Evolutionary conservation across 805 yeast species (phyloP), one percentile per base, ranked within the genome.

Genomic region (Trichomonascus vanleenenianus): DNA sequence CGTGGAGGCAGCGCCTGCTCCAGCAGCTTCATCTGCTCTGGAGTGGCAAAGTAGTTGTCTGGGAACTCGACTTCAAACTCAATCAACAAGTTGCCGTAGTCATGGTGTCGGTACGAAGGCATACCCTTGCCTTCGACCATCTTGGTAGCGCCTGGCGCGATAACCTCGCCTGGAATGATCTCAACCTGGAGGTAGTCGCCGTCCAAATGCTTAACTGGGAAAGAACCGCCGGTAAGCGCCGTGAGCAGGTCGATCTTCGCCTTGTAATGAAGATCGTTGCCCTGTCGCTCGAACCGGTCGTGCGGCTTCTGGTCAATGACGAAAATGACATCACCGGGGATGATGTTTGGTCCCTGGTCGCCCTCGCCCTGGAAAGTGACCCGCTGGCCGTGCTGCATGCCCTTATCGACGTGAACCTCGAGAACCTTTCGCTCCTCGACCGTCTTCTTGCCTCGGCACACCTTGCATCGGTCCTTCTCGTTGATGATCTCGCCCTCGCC

Each of bases 301-400:
- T 93, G 94, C 52, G 87, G 85, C 73, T 83, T 86, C 74, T 91
- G 96, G 52, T 85, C 91, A 54, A 93, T 78, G 34, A 88, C 84
- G 55, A 93, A 88, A 50, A 93, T 75, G 53, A 93, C 97, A 66
- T 93, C 98, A 66, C 99, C 99, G 27, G 98, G 95, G 50, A 88
- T 79, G 48, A 86, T 76, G 65, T 84, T 88, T 50, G 97, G 97
- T 54, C 84, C 93, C 69, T 91, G 96, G 69, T 93, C 98, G 61
- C 97, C 97, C 72, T 91, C 97, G 55, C 97, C 97, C 57, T 79
- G 74, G 73, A 91, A 93, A 5, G 80, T 85, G 57, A 93, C 77
- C 69, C 80, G 81, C 72, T 91, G 95, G 49, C 96, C 96, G 61
- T 87, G 84, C 62, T 74, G 81, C 97, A 91, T 91, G 72, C 99